Percentiles rank a stretch among this genome's conserved stretches.
Evolutionary conservation across 1,284 basidiomycete species (phyloP).

Genomic region (Stereum hirsutum): DNA sequence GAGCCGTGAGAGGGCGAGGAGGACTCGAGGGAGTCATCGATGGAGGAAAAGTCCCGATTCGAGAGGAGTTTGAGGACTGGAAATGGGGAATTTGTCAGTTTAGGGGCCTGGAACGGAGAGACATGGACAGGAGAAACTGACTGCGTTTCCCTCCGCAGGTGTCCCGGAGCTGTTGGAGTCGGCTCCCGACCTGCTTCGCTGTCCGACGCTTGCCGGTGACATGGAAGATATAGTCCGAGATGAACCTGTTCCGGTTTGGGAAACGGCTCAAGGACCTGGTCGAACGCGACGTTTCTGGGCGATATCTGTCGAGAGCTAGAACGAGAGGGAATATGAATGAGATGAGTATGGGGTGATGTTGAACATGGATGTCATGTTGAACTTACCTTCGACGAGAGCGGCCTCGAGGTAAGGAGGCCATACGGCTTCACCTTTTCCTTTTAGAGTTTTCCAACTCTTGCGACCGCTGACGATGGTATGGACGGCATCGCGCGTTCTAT

Average conservation of each 20-base stretch:
- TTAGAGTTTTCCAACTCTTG: slow-evolving; percentile 67
- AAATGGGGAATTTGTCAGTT: slow-evolving; percentile 1
- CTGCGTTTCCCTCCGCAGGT: slow-evolving; percentile 55
- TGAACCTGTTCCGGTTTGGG: slow-evolving; percentile 66
- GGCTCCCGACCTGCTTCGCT: slow-evolving; percentile 66
- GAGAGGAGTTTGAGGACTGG: slow-evolving; percentile 25
- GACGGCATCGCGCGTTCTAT: slow-evolving; percentile 34
- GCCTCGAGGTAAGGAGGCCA: slow-evolving; percentile 73
- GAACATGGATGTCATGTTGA: no score
- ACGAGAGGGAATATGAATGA: slow-evolving; percentile 2
- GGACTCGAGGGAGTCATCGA: slow-evolving; percentile 6
- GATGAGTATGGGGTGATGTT: slow-evolving; percentile 6
- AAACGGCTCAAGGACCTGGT: slow-evolving; percentile 61
- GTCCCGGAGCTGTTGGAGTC: slow-evolving; percentile 62
- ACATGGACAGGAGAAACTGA: slow-evolving; percentile 25
- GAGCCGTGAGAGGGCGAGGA: slow-evolving; percentile 4
- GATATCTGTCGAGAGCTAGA: slow-evolving; percentile 54
- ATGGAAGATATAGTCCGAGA: slow-evolving; percentile 58
- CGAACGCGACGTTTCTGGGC: slow-evolving; percentile 59
- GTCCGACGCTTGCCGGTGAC: slow-evolving; percentile 55
- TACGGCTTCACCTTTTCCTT: slow-evolving; percentile 57
- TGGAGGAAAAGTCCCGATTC: slow-evolving; percentile 19
- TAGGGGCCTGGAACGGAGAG: not conserved
- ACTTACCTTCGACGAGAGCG: slow-evolving; percentile 68
- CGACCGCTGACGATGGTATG: slow-evolving; percentile 57